These are phyloP conservation scores for Boletus pseudo-olivaceus DNA, from an alignment of 768 basidiomycete species.

Conservation along the genomic window DNA sequence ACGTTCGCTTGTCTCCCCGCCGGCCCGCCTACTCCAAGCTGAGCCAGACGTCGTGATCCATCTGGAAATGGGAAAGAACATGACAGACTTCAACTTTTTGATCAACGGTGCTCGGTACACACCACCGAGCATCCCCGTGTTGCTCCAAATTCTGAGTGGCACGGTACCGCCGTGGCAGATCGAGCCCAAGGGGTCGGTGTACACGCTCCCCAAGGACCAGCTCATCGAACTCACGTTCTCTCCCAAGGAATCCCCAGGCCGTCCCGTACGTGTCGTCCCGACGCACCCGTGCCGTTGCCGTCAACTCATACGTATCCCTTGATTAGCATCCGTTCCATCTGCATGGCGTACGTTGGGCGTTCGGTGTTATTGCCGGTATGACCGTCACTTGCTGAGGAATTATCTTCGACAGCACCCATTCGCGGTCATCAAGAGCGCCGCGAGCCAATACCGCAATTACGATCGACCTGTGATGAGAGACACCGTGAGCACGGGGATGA, in stretches of 20 bases:
- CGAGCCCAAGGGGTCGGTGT: constrained; percentile 11
- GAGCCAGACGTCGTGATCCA: constrained; percentile 20
- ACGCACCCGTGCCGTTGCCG: background rate
- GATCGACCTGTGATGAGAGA: constrained; percentile 52
- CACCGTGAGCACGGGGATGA: constrained; percentile 35
- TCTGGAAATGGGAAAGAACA: constrained; percentile 12
- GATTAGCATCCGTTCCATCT: constrained; percentile 21
- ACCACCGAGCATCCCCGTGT: constrained; percentile 14
- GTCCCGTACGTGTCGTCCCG: constrained; percentile 27
- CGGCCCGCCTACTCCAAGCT: constrained; percentile 4
- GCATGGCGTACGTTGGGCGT: constrained; percentile 10
- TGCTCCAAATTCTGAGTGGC: constrained; percentile 23
- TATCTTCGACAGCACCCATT: constrained; percentile 35
- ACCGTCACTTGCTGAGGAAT: background rate
- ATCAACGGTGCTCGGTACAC: constrained; percentile 14
- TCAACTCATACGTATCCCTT: background rate
- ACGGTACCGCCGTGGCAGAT: constrained; percentile 5
- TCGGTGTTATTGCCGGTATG: background rate
- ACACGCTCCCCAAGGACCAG: constrained; percentile 12
- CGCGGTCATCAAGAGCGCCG: constrained; percentile 39
- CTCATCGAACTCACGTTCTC: constrained; percentile 15
- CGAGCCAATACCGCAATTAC: constrained; percentile 35
- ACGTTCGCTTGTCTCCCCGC: constrained; percentile 10
- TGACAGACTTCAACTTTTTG: constrained; percentile 8
- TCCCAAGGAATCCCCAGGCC: constrained; percentile 10